These are phyloP conservation scores for Santalum album DNA, from an alignment of 164 flowering plant species.

Conservation along the genomic window DNA sequence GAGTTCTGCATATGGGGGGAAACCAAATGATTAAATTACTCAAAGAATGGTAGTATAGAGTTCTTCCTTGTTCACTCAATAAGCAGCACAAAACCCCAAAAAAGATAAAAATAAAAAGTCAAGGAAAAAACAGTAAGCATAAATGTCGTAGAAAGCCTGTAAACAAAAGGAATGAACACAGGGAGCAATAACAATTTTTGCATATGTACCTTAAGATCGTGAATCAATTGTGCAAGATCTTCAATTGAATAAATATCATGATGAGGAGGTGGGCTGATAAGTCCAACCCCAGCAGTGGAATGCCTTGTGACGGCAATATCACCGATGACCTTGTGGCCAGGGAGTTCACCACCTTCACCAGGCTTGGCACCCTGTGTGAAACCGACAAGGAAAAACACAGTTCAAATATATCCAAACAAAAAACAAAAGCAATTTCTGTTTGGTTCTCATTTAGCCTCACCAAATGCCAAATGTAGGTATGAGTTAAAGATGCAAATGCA, in stretches of 20 bases:
- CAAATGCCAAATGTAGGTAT: slow-evolving; percentile 41
- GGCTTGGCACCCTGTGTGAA: slow-evolving; percentile 93
- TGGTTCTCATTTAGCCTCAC: slow-evolving; percentile 40
- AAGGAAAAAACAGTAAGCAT: neutral
- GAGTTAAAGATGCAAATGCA: slow-evolving; percentile 62
- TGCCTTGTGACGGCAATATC: slow-evolving; percentile 96
- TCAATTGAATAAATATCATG: slow-evolving; percentile 99
- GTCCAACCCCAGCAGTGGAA: slow-evolving; percentile 98
- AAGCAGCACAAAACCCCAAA: too few relatives aligned
- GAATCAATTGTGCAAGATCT: slow-evolving; percentile 95
- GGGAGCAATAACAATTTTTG: neutral
- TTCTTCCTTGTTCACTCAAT: too few relatives aligned
- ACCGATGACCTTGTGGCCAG: slow-evolving; percentile 97
- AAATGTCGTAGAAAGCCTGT: neutral
- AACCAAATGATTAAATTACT: neutral
- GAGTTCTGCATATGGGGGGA: slow-evolving; percentile 46
- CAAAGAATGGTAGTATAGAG: too few relatives aligned
- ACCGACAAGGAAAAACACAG: slow-evolving; percentile 5
- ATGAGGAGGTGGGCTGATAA: slow-evolving; percentile 99
- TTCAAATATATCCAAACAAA: slow-evolving; percentile 8
- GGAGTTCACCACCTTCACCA: slow-evolving; percentile 99
- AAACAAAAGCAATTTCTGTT: slow-evolving; percentile 8
- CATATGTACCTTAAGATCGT: slow-evolving; percentile 81
- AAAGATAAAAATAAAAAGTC: too few relatives aligned
- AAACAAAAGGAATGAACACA: neutral